These are phyloP conservation scores for Tetradesmus obliquus DNA, from an alignment of 139 green algal genomes.

Conservation along the genomic window DNA sequence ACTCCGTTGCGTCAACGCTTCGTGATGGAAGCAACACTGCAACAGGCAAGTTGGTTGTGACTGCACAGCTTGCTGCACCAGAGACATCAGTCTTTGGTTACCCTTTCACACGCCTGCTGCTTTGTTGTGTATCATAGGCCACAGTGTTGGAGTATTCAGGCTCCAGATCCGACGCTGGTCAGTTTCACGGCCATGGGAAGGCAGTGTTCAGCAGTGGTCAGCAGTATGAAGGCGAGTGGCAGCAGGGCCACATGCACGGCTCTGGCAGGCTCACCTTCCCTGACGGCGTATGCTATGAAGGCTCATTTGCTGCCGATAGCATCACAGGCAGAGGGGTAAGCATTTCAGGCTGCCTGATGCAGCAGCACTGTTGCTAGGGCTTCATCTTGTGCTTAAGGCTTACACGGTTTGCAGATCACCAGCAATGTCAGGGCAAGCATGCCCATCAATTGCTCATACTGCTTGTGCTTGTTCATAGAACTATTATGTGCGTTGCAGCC, in stretches of 20 bases:
- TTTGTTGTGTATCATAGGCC: constrained; percentile 24
- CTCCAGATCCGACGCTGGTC: constrained; percentile 1
- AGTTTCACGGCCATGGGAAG: constrained; percentile 51
- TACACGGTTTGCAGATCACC: too few species aligned
- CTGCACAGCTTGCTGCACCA: not conserved
- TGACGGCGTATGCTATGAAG: constrained; percentile 66
- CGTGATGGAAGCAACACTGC: constrained; percentile 45
- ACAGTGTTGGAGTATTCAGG: constrained; percentile 49
- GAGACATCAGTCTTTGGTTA: too few species aligned
- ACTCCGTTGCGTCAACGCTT: too few species aligned
- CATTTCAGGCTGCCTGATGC: not conserved
- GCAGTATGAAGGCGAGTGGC: constrained; percentile 66
- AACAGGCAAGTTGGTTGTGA: constrained; percentile 37
- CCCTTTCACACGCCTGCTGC: not conserved
- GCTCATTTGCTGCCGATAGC: constrained; percentile 56
- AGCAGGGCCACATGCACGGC: constrained; percentile 63
- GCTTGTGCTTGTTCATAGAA: too few species aligned
- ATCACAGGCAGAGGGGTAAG: constrained; percentile 67
- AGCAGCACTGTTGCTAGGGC: not conserved
- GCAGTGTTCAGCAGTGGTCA: constrained; percentile 60
- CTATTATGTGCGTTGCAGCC: not conserved
- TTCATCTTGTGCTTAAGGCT: too few species aligned
- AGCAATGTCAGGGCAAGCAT: too few species aligned
- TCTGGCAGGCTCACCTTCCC: constrained; percentile 63
- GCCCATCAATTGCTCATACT: too few species aligned